Evolutionary conservation across 192 early-diverging fungal species (phyloP).

Genomic region (Allomyces macrogynus): DNA sequence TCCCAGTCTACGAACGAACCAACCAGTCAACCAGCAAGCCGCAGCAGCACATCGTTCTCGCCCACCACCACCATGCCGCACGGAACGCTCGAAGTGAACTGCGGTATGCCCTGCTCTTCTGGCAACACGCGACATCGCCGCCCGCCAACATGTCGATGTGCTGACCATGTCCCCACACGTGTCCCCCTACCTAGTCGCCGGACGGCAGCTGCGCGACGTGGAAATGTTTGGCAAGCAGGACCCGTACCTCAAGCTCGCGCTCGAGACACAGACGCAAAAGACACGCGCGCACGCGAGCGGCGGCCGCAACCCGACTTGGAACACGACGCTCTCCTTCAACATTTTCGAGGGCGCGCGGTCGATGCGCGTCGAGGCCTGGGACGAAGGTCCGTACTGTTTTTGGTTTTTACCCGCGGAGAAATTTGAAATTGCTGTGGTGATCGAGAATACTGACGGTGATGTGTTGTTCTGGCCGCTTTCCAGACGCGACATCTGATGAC

Average conservation of each 20-base stretch:
- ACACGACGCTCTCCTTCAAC: slow-evolving; percentile 16
- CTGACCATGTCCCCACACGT: too few relatives aligned
- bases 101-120: too few relatives aligned
- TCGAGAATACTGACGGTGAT: too few relatives aligned
- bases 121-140: too few relatives aligned
- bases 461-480: neutral
- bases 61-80: too few relatives aligned
- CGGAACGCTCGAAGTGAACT: too few relatives aligned
- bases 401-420: too few relatives aligned
- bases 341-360: slow-evolving; percentile 16
- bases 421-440: too few relatives aligned
- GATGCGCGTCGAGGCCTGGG: slow-evolving; percentile 15
- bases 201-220: slow-evolving; percentile 19
- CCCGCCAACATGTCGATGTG: too few relatives aligned
- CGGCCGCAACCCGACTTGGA: slow-evolving; percentile 22
- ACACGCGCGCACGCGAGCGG: slow-evolving; percentile 25
- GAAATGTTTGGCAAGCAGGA: slow-evolving; percentile 20
- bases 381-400: neutral
- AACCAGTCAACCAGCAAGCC: too few relatives aligned
- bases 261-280: slow-evolving; percentile 18
- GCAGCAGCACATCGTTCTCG: too few relatives aligned
- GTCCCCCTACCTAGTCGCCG: slow-evolving; percentile 8
- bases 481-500: slow-evolving; percentile 15
- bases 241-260: slow-evolving; percentile 14
- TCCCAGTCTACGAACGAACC: too few relatives aligned